phyloP scores from a whole-genome alignment of 1,284 basidiomycete genomes.

The Melampsora americana region DNA sequence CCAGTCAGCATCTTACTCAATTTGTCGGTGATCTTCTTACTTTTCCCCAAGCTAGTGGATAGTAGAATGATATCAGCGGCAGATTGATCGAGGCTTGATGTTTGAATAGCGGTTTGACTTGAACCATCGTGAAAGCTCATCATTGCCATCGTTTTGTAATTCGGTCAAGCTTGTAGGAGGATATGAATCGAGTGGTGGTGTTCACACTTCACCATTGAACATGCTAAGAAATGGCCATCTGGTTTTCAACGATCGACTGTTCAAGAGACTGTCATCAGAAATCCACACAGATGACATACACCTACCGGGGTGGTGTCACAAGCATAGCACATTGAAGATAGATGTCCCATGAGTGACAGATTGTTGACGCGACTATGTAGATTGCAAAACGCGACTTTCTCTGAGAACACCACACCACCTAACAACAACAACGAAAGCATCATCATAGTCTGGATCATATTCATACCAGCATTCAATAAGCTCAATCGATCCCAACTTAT shows the following conservation, averaged over 20 bases:
- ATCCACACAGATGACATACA: too few relatives aligned
- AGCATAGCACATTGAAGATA: too few relatives aligned
- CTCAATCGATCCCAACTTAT: neutral
- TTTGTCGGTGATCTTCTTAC: constrained; percentile 26
- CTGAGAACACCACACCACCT: neutral
- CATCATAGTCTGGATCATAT: neutral
- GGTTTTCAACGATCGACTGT: too few relatives aligned
- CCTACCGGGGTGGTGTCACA: too few relatives aligned
- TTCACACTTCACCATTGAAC: neutral
- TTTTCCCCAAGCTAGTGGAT: constrained; percentile 22
- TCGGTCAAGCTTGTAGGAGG: too few relatives aligned
- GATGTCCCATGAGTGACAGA: neutral
- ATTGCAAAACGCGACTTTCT: neutral
- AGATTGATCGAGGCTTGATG: constrained; percentile 37
- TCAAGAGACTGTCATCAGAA: too few relatives aligned
- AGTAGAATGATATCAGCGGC: constrained; percentile 40
- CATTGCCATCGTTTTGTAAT: neutral
- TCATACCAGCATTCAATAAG: constrained; percentile 6
- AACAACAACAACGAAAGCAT: neutral
- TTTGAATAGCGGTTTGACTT: neutral
- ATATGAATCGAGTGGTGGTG: too few relatives aligned
- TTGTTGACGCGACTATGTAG: neutral
- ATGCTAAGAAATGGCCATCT: too few relatives aligned
- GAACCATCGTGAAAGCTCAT: neutral
- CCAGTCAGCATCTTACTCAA: constrained; percentile 26